Base-by-base conservation (phyloP, 306 rosid genomes). In the Cucurbita pepo region DNA sequence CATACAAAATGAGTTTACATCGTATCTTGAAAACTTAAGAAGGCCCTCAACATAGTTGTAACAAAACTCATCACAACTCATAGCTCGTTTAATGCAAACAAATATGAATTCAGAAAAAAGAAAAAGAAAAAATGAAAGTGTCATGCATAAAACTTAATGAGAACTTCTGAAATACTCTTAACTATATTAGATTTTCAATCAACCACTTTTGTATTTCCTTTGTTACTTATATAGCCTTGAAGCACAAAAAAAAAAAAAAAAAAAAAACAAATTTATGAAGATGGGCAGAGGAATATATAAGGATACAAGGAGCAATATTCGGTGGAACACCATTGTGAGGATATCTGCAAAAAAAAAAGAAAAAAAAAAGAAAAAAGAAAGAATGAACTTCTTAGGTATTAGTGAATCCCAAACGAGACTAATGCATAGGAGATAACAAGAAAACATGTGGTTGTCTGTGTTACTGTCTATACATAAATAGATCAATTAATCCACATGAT, bases 231-330 rank as follows among this genome's bases (percentile, higher is more conserved):
- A 22, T 18, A 25, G 53, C 73, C 73, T 22, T 47, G 8, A 47
- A 50, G 56, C 67, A 37, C n/a, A 60, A 10, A 44, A 44, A 65
- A 30, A 0, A 25, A 25, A 25, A 59, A 22, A 22, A 22, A 58
- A 53, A 51, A 40, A 36, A 71, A 71, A 34, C 37, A 71, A 12
- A 40, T 71, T n/a, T 36, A 71, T 48, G 30, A 8, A 38, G 72
- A 73, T 41, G 41, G 14, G 9, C 22, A 19, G 50, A 52, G 12
- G 59, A 77, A 81, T 63, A 69, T 56, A 48, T 34, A 89, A 90
- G 97, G 98, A 94, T 94, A 94, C 97, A 79, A 66, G 97, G 90
- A 79, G 91, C 96, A 72, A 94, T 76, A 81, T 91, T 94, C 11
- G 97, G 97, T 30, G 99, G 96, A 50, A 81, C 81, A 30, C 84